Percentiles rank a stretch among this genome's conserved stretches.
Conservation (phyloP, 2,329 filamentous ascomycete genomes). For the Colletotrichum theobromicola region DNA sequence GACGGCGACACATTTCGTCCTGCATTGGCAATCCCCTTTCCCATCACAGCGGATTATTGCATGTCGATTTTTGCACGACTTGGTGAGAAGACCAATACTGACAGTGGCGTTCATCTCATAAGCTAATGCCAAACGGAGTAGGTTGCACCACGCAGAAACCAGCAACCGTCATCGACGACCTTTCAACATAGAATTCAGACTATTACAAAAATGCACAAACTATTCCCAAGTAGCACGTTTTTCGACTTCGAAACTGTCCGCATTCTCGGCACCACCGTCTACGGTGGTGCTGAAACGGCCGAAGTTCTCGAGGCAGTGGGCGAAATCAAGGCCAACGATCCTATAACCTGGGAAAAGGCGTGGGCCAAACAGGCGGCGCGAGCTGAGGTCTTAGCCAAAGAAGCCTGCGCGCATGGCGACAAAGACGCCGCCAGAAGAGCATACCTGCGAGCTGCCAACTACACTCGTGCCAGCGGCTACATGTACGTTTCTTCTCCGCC, state of each 20-base stretch:
- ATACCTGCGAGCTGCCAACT: conserved; percentile 46
- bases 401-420: conserved; percentile 34
- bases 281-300: conserved; percentile 41
- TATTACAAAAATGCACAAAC: neutral
- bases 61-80: fast-evolving
- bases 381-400: conserved; percentile 37
- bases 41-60: neutral
- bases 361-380: conserved; percentile 35
- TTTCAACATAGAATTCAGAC: neutral
- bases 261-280: conserved; percentile 39
- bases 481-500: conserved; percentile 23
- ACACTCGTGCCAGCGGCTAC: conserved; percentile 39
- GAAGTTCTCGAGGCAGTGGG: conserved; percentile 43
- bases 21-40: neutral
- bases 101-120: neutral
- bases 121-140: neutral
- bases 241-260: conserved; percentile 50
- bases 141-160: fast-evolving
- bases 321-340: conserved; percentile 41
- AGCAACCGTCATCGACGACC: neutral
- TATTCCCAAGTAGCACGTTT: conserved; percentile 25
- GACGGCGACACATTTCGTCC: fast-evolving
- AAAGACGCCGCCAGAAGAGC: conserved; percentile 34
- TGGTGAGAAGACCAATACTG: neutral
- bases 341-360: conserved; percentile 42